These are phyloP conservation scores for Cryphonectria radicalis DNA, from an alignment of 2,329 filamentous ascomycete genomes.

Conservation along the genomic window DNA sequence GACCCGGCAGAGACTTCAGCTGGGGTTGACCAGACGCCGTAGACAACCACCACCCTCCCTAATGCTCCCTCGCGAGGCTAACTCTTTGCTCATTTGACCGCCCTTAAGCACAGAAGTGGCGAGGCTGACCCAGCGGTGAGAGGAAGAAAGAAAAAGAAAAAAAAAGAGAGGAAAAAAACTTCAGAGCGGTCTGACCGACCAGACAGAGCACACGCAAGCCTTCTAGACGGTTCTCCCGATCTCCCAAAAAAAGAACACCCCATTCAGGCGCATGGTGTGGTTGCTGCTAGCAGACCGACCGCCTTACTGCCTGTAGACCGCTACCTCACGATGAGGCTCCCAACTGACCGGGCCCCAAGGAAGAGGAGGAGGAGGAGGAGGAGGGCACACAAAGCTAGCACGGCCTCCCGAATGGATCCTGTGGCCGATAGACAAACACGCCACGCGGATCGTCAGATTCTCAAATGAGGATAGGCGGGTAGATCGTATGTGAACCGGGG, in stretches of 20 bases:
- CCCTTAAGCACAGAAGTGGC: neutral
- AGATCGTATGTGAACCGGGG: neutral
- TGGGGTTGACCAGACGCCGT: neutral
- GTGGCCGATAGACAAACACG: neutral
- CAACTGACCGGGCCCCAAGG: neutral
- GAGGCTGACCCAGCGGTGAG: constrained; percentile 4
- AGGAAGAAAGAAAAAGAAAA: neutral
- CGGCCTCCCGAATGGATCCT: neutral
- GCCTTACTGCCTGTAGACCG: neutral
- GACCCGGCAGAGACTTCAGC: neutral
- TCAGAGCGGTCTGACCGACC: neutral
- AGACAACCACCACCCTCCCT: neutral
- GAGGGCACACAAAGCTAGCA: neutral
- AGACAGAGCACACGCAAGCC: neutral
- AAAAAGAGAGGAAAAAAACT: neutral
- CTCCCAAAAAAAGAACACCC: neutral
- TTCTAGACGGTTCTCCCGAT: neutral
- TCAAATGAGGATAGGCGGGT: constrained; percentile 7
- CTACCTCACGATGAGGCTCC: constrained; percentile 1
- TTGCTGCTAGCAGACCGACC: neutral
- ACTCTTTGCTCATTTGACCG: neutral
- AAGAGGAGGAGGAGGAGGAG: neutral
- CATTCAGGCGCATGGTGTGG: neutral
- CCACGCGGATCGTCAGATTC: constrained; percentile 1
- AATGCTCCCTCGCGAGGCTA: neutral